phyloP scores from a whole-genome alignment of 2,329 filamentous ascomycete genomes.

The Alternaria rosae region DNA sequence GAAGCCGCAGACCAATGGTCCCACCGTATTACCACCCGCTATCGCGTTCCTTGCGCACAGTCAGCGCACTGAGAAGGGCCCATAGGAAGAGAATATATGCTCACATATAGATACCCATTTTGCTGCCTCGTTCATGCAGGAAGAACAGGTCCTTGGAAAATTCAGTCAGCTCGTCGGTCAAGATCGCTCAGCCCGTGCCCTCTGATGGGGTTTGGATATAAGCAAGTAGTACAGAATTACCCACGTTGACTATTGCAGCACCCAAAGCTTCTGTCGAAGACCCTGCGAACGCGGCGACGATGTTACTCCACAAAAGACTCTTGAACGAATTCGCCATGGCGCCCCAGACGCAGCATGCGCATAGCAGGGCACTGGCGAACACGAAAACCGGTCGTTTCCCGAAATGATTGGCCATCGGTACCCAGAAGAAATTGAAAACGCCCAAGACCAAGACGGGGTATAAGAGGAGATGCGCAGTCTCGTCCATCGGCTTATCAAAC shows the following conservation, averaged over 20 bases:
- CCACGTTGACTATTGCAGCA: constrained; percentile 49
- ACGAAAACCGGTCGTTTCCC: constrained; percentile 59
- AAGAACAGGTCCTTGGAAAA: constrained; percentile 33
- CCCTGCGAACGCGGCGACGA: constrained; percentile 56
- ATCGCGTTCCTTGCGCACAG: constrained; percentile 37
- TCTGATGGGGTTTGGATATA: not conserved
- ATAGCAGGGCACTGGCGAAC: constrained; percentile 54
- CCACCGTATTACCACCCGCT: constrained; percentile 49
- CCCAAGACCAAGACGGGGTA: constrained; percentile 58
- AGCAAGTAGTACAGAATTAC: not conserved
- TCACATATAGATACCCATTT: constrained; percentile 50
- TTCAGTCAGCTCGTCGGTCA: not conserved
- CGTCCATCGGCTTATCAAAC: constrained; percentile 56
- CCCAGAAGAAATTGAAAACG: constrained; percentile 62
- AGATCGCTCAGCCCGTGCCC: not conserved
- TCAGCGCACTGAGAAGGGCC: not conserved
- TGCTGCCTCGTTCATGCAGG: constrained; percentile 45
- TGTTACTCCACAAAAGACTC: constrained; percentile 56
- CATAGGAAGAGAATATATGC: not conserved
- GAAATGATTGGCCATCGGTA: constrained; percentile 57
- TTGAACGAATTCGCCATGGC: constrained; percentile 52
- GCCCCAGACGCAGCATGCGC: constrained; percentile 57
- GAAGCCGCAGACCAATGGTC: constrained; percentile 51
- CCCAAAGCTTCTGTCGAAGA: constrained; percentile 56
- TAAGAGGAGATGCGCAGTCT: constrained; percentile 52